These are phyloP conservation scores for Trichoderma endophyticum DNA, from an alignment of 2,329 filamentous ascomycete genomes.

Conservation along the genomic window DNA sequence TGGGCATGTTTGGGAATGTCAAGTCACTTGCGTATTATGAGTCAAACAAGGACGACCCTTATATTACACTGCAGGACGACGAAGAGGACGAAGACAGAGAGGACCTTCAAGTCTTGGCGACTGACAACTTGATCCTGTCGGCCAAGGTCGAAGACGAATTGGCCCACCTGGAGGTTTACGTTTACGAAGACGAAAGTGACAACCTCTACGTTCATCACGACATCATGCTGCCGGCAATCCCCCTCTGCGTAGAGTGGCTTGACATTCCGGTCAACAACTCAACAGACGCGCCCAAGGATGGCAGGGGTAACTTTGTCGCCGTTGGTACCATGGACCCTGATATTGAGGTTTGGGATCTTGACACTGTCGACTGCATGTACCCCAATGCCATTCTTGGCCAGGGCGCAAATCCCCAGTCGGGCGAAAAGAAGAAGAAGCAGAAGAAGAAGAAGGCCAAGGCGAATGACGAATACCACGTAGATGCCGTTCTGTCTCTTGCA, in stretches of 20 bases:
- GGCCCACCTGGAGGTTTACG: constrained; percentile 92
- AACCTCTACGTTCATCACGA: constrained; percentile 99
- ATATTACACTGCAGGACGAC: constrained; percentile 79
- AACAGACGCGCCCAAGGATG: constrained; percentile 54
- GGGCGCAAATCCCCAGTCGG: constrained; percentile 51
- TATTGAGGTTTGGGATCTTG: constrained; percentile 97
- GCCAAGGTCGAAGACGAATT: constrained; percentile 97
- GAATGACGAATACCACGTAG: constrained; percentile 90
- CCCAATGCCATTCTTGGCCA: constrained; percentile 93
- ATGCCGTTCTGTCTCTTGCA: constrained; percentile 85
- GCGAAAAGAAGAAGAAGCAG: constrained; percentile 68
- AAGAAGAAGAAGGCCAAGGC: constrained; percentile 87
- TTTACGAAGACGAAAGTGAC: constrained; percentile 92
- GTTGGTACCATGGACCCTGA: constrained; percentile 97
- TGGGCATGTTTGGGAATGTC: constrained; percentile 93
- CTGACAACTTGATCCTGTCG: constrained; percentile 87
- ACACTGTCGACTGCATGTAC: constrained; percentile 96
- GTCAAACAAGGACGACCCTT: constrained; percentile 91
- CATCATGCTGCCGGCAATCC: constrained; percentile 97
- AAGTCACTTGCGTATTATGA: constrained; percentile 92
- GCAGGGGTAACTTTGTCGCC: constrained; percentile 85
- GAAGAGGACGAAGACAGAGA: constrained; percentile 81
- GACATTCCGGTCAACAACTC: constrained; percentile 82
- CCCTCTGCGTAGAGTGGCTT: constrained; percentile 92
- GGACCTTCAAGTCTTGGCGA: constrained; percentile 87